These are phyloP conservation scores for Ceratocystis eucalypticola DNA, from an alignment of 2,329 filamentous ascomycete genomes.

Conservation along the genomic window DNA sequence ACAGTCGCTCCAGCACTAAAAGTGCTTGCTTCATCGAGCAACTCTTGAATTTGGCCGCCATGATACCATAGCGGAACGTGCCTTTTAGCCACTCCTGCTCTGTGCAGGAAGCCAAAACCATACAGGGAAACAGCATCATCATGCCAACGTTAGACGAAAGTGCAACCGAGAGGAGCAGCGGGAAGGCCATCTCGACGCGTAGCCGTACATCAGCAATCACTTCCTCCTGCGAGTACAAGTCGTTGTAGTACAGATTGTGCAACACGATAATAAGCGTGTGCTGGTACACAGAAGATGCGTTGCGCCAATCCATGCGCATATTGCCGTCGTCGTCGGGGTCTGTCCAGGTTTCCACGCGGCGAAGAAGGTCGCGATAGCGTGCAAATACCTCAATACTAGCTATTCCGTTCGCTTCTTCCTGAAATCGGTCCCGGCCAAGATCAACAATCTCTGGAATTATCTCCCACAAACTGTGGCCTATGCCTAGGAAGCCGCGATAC, in stretches of 20 bases:
- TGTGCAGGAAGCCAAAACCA: constrained; percentile 17
- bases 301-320: constrained; percentile 15
- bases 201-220: constrained; percentile 12
- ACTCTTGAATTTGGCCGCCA: constrained; percentile 17
- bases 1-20: constrained; percentile 12
- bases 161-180: constrained; percentile 16
- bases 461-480: constrained; percentile 15
- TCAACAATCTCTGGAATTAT: constrained; percentile 17
- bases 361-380: constrained; percentile 12
- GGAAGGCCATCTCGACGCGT: constrained; percentile 15
- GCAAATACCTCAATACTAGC: constrained; percentile 12
- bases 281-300: constrained; percentile 16
- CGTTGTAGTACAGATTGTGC: constrained; percentile 17
- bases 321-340: constrained; percentile 15
- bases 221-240: constrained; percentile 9
- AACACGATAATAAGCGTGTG: constrained; percentile 14
- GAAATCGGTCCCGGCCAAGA: constrained; percentile 9
- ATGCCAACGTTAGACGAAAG: constrained; percentile 17
- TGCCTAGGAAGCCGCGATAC: constrained; percentile 12
- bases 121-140: constrained; percentile 17
- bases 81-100: constrained; percentile 17
- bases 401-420: constrained; percentile 11
- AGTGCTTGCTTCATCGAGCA: constrained; percentile 17
- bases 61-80: constrained; percentile 17
- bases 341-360: constrained; percentile 9